These are phyloP conservation scores for Boletus subcaerulescens DNA, from an alignment of 768 basidiomycete species.

Conservation along the genomic window DNA sequence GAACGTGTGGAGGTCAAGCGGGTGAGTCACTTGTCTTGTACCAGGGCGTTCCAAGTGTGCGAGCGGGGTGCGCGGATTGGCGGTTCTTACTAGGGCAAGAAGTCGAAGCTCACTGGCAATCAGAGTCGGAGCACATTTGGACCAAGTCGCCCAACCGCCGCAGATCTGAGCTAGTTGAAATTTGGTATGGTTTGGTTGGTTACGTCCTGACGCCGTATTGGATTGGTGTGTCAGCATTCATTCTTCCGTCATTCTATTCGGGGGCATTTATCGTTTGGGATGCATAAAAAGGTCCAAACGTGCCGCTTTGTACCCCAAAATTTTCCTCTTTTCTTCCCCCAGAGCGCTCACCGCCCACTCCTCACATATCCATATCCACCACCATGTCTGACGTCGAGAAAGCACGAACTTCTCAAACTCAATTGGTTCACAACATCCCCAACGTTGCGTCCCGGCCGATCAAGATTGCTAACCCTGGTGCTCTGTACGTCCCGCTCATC, in stretches of 20 bases:
- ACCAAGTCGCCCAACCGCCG: too few species aligned
- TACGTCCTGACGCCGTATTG: background rate
- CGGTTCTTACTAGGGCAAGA: too few species aligned
- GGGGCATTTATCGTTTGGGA: conserved; percentile 5
- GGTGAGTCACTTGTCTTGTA: too few species aligned
- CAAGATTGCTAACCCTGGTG: conserved; percentile 53
- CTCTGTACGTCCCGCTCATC: conserved; percentile 26
- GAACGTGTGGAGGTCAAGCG: too few species aligned
- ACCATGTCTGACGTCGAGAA: conserved; percentile 40
- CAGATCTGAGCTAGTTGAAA: background rate
- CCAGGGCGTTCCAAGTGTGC: too few species aligned
- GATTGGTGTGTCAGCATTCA: conserved; percentile 23
- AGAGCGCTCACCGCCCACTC: background rate
- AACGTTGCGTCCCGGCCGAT: conserved; percentile 27
- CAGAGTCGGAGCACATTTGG: too few species aligned
- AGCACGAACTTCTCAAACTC: conserved; percentile 20
- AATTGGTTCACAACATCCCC: conserved; percentile 11
- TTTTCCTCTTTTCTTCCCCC: background rate
- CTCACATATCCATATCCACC: background rate
- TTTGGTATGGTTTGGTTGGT: too few species aligned
- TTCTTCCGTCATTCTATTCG: conserved; percentile 15
- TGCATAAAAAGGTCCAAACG: conserved; percentile 16
- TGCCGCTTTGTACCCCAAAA: background rate
- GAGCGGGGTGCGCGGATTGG: too few species aligned
- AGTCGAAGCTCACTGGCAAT: too few species aligned